Percentiles rank a stretch among this genome's conserved stretches.
phyloP scores from a whole-genome alignment of 2,329 filamentous ascomycete genomes.

The Fusarium dimerum region DNA sequence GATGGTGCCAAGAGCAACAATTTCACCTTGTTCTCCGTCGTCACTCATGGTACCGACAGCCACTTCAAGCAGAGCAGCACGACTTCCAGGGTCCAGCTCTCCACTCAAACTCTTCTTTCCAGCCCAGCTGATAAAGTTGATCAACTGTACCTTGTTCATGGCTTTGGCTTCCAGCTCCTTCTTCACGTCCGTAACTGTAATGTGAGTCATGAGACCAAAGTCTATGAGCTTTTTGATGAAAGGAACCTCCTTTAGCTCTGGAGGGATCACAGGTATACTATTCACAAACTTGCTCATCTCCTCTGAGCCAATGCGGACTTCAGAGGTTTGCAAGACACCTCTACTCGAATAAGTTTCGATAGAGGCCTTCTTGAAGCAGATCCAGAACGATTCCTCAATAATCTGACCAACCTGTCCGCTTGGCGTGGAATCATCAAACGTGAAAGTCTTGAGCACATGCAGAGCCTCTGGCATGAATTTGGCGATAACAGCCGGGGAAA shows the following conservation, averaged over 20 bases:
- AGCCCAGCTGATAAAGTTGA: slow-evolving; percentile 83
- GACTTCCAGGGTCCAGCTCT: slow-evolving; percentile 69
- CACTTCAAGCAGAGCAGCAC: slow-evolving; percentile 73
- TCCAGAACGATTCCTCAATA: slow-evolving; percentile 97
- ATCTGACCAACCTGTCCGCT: slow-evolving; percentile 79
- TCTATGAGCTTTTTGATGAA: slow-evolving; percentile 82
- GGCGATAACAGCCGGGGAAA: slow-evolving; percentile 64
- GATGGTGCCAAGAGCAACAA: slow-evolving; percentile 78
- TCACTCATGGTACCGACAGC: slow-evolving; percentile 72
- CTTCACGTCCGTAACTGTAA: slow-evolving; percentile 85
- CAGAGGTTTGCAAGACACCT: slow-evolving; percentile 81
- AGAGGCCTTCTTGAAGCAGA: slow-evolving; percentile 75
- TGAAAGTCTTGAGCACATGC: slow-evolving; percentile 85
- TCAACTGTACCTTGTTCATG: slow-evolving; percentile 74
- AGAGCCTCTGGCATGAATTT: slow-evolving; percentile 75
- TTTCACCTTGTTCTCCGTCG: slow-evolving; percentile 62
- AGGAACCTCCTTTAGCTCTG: slow-evolving; percentile 68
- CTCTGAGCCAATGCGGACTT: slow-evolving; percentile 75
- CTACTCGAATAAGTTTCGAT: slow-evolving; percentile 88
- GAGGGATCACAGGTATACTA: slow-evolving; percentile 82
- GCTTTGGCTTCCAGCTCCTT: slow-evolving; percentile 81
- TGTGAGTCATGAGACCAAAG: slow-evolving; percentile 82
- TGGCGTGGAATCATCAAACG: slow-evolving; percentile 86
- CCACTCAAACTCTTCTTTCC: slow-evolving; percentile 69
- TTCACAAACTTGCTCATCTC: slow-evolving; percentile 74